These are phyloP conservation scores for Pouteria glomerata DNA, from an alignment of 148 eudicot species.

Conservation along the genomic window DNA sequence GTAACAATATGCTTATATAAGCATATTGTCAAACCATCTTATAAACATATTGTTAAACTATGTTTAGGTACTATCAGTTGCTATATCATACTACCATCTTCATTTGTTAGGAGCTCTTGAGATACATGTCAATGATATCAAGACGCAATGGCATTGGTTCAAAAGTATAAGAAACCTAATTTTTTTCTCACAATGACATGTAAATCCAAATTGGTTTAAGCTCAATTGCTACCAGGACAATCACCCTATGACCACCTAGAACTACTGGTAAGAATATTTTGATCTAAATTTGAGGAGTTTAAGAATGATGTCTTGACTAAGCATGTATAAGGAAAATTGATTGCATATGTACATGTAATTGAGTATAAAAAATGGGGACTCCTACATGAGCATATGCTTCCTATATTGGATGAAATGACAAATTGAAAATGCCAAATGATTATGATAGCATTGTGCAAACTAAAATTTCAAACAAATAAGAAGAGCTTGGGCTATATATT, in stretches of 20 bases:
- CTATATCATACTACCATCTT: background rate
- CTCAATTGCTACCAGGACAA: background rate
- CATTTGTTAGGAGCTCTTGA: background rate
- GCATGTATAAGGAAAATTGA: background rate
- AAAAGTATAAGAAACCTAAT: background rate
- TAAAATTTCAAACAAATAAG: background rate
- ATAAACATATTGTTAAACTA: too few species aligned
- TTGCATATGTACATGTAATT: background rate
- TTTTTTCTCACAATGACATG: background rate
- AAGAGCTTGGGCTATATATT: background rate
- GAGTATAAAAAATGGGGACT: background rate
- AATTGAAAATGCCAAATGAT: background rate
- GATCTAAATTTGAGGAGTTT: background rate
- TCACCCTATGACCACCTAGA: background rate
- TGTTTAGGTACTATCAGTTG: background rate
- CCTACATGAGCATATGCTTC: background rate
- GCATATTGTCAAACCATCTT: too few species aligned
- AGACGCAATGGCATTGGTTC: background rate
- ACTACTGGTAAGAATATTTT: background rate
- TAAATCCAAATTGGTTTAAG: too few species aligned
- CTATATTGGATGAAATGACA: background rate
- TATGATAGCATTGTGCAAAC: background rate
- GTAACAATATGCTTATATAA: too few species aligned
- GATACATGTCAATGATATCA: too few species aligned
- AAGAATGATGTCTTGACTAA: background rate